phyloP scores from a whole-genome alignment of 345 rosid species.

The Arabidopsis suecica region DNA sequence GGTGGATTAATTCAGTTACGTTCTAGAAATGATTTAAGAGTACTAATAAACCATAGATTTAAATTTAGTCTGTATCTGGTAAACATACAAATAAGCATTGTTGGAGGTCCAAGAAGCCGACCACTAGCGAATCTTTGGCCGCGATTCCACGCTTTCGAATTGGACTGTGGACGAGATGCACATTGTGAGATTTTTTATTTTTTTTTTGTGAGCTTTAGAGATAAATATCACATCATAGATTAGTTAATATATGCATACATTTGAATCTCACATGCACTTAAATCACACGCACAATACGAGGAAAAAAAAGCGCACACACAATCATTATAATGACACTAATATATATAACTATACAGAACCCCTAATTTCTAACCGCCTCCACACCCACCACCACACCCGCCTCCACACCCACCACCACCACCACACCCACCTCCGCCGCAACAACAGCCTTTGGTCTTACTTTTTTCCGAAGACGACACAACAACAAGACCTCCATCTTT shows the following conservation, averaged over 20 bases:
- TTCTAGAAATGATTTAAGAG: background rate
- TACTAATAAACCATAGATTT: background rate
- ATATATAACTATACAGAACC: background rate
- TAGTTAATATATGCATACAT: background rate
- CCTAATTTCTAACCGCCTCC: background rate
- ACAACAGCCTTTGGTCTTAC: background rate
- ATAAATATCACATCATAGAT: too few species aligned
- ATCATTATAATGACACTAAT: background rate
- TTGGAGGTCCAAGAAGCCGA: background rate
- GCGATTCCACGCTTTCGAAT: background rate
- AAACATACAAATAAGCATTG: slow-evolving; percentile 10
- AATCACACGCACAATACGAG: slow-evolving; percentile 10
- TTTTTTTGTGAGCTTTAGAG: too few species aligned
- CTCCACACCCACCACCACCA: background rate
- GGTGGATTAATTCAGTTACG: background rate
- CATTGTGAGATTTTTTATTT: too few species aligned
- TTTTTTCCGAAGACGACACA: slow-evolving; percentile 24
- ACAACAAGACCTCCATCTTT: slow-evolving; percentile 40
- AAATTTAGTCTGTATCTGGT: background rate
- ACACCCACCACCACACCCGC: slow-evolving; percentile 15
- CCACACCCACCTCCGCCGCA: background rate
- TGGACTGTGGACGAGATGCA: background rate
- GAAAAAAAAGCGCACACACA: too few species aligned
- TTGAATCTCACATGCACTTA: background rate
- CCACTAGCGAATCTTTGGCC: background rate